Evolutionary conservation across 192 early-diverging fungal species (phyloP).

Genomic region (Oehlia diaphana): DNA sequence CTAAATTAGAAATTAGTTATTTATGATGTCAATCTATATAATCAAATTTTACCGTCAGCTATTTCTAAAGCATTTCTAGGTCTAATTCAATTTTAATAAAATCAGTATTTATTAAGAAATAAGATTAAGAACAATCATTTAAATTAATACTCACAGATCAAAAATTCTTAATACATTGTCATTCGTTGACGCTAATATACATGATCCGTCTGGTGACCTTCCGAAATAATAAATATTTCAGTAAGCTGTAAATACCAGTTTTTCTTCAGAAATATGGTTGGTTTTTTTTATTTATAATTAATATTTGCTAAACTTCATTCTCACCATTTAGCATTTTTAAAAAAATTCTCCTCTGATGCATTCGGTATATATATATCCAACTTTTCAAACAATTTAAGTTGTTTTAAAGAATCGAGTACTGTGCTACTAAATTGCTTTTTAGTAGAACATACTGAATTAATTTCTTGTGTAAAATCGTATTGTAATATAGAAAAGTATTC

Average conservation of each 20-base stretch:
- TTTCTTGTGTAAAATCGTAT: conserved; percentile 20
- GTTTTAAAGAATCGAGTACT: conserved; percentile 6
- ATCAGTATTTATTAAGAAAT: neutral
- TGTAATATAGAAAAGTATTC: neutral
- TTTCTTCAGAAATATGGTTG: neutral
- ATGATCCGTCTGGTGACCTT: conserved; percentile 72
- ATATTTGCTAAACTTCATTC: neutral
- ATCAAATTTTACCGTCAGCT: conserved; percentile 26
- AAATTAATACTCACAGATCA: conserved; percentile 40
- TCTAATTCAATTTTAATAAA: conserved; percentile 16
- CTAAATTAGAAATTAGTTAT: neutral
- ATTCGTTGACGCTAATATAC: conserved; percentile 61
- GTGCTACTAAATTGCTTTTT: conserved; percentile 13
- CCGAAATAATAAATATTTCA: conserved; percentile 1
- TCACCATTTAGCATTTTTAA: conserved; percentile 64
- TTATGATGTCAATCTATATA: neutral
- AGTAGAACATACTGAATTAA: conserved; percentile 13
- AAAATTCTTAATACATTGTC: conserved; percentile 62
- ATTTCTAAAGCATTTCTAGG: conserved; percentile 21
- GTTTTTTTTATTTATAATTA: neutral
- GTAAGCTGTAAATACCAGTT: neutral
- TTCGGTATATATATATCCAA: conserved; percentile 33
- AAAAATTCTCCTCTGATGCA: conserved; percentile 55
- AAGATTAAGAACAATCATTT: neutral
- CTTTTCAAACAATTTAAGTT: neutral